These are phyloP conservation scores for Pseudopediastrum boryanum DNA, from an alignment of 139 green algal species.

Conservation along the genomic window DNA sequence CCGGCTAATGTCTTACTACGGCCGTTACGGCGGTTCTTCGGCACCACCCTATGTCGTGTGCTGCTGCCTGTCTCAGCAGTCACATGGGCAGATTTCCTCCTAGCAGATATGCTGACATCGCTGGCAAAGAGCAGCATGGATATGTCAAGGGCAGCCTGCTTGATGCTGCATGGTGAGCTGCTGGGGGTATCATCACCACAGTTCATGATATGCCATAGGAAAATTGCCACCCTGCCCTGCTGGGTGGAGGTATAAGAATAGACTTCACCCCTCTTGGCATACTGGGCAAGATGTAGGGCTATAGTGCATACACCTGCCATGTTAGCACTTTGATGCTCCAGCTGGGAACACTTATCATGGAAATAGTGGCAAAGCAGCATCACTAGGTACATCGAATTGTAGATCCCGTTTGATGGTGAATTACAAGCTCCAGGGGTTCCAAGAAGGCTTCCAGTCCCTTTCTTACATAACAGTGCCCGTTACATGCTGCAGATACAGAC, in stretches of 20 bases:
- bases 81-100: slow-evolving; percentile 92
- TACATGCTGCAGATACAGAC: not conserved
- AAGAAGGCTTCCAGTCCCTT: too few relatives aligned
- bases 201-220: not conserved
- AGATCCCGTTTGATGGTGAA: too few relatives aligned
- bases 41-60: slow-evolving; percentile 61
- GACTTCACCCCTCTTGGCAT: not conserved
- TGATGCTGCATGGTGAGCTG: slow-evolving; percentile 21
- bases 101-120: slow-evolving; percentile 94
- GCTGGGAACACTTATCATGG: not conserved
- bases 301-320: not conserved
- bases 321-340: not conserved
- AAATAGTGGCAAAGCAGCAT: too few relatives aligned
- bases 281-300: not conserved
- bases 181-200: too few relatives aligned
- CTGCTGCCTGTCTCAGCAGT: slow-evolving; percentile 75
- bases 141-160: not conserved
- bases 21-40: slow-evolving; percentile 63
- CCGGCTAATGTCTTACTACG: slow-evolving; percentile 48
- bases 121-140: slow-evolving; percentile 74
- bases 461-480: not conserved
- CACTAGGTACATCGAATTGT: too few relatives aligned
- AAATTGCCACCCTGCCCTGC: not conserved
- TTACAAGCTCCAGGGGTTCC: too few relatives aligned
- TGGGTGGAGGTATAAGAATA: not conserved